Percentiles rank a stretch among this genome's conserved stretches.
These are phyloP conservation scores for Gynostemma pentaphyllum DNA, from an alignment of 306 rosid species.

Conservation along the genomic window DNA sequence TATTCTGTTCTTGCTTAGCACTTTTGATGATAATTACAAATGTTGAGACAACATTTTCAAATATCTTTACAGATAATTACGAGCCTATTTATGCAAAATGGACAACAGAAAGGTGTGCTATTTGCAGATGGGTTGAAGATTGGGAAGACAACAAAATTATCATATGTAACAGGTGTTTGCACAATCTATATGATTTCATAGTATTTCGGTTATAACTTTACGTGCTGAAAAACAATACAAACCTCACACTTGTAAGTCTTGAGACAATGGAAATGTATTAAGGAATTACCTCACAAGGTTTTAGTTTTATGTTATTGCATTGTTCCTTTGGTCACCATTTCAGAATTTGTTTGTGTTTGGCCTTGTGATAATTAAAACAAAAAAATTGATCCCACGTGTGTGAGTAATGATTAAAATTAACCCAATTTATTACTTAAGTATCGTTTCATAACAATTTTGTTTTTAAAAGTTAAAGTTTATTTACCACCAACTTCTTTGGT, in stretches of 20 bases:
- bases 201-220: no score
- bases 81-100: slow-evolving; percentile 82
- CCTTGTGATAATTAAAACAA: neutral
- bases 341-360: neutral
- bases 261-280: neutral
- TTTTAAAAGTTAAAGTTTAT: no score
- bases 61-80: slow-evolving; percentile 45
- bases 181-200: neutral
- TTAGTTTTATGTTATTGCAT: neutral
- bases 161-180: slow-evolving; percentile 77
- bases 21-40: slow-evolving; percentile 13
- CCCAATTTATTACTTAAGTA: neutral
- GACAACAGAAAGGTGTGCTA: slow-evolving; percentile 94
- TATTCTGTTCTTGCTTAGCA: slow-evolving; percentile 4
- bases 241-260: neutral
- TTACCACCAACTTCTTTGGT: no score
- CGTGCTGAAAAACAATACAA: neutral
- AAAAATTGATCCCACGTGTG: neutral
- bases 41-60: slow-evolving; percentile 8
- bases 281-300: neutral
- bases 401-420: neutral
- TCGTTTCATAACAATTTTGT: no score
- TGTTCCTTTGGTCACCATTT: slow-evolving; percentile 6
- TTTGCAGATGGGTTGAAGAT: slow-evolving; percentile 99
- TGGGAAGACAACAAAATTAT: slow-evolving; percentile 95